Percentiles rank a stretch among this genome's conserved stretches.
Conservation (phyloP, 805 yeast genomes). For the Yarrowia porcina region DNA sequence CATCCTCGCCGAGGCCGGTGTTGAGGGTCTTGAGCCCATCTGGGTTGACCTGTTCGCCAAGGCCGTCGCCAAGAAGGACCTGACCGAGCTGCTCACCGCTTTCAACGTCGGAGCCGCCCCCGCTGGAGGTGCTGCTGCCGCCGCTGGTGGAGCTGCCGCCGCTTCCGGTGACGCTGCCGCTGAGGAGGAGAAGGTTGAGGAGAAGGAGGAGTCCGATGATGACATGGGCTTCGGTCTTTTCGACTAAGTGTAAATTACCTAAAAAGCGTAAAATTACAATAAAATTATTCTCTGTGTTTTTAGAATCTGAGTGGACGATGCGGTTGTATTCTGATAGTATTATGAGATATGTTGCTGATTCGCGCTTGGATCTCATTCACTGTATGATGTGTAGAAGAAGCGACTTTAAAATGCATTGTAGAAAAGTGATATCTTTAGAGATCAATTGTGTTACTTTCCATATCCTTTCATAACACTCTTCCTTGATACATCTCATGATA, state of each 20-base stretch:
- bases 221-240: conserved; percentile 96
- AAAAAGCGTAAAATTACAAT: conserved; percentile 23
- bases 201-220: conserved; percentile 61
- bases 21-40: conserved; percentile 65
- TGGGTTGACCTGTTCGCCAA: conserved; percentile 88
- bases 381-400: too few relatives aligned
- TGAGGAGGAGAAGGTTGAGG: conserved; percentile 54
- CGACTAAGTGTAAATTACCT: conserved; percentile 51
- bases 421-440: too few relatives aligned
- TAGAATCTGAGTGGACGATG: background rate
- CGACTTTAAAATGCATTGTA: too few relatives aligned
- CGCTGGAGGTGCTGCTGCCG: conserved; percentile 61
- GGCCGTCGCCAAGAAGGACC: conserved; percentile 80
- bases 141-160: conserved; percentile 59
- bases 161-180: conserved; percentile 63
- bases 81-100: conserved; percentile 72
- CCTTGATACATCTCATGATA: too few relatives aligned
- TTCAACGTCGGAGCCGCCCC: conserved; percentile 69
- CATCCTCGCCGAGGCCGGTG: conserved; percentile 77
- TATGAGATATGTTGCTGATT: too few relatives aligned
- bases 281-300: conserved; percentile 25
- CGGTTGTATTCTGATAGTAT: too few relatives aligned
- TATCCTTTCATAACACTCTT: too few relatives aligned
- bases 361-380: too few relatives aligned
- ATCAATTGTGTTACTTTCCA: too few relatives aligned